Conservation (phyloP, 306 rosid species). For the Prunus fruticosa region DNA sequence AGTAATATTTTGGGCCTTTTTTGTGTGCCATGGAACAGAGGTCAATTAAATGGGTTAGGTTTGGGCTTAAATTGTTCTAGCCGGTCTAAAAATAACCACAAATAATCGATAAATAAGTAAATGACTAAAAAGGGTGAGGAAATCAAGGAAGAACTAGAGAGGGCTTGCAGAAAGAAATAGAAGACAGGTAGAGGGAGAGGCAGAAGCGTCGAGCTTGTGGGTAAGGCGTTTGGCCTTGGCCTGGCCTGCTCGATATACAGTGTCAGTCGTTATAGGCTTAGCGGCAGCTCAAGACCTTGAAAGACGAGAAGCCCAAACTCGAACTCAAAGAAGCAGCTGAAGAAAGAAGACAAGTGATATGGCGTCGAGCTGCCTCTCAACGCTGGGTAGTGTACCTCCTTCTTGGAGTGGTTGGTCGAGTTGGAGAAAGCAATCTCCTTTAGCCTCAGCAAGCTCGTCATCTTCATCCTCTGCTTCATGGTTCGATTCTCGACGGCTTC, state of each 20-base stretch:
- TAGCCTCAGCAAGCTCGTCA: not conserved
- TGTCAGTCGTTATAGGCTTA: not conserved
- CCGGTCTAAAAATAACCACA: not conserved
- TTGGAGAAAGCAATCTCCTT: not conserved
- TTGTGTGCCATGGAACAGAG: not conserved
- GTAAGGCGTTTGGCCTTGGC: slow-evolving; percentile 21
- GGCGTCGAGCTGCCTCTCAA: slow-evolving; percentile 8
- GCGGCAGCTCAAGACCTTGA: not conserved
- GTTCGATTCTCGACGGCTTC: slow-evolving; percentile 3
- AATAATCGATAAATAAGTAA: not conserved
- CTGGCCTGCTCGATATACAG: not conserved
- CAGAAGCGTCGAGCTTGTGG: not conserved
- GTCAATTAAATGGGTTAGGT: not conserved
- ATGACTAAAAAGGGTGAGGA: not conserved
- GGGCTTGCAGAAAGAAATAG: not conserved
- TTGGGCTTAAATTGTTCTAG: not conserved
- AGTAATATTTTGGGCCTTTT: not conserved
- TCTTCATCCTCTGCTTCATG: not conserved
- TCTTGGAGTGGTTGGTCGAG: not conserved
- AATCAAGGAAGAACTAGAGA: not conserved
- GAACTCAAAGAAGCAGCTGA: not conserved
- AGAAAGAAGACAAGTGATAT: not conserved
- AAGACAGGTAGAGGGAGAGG: not conserved
- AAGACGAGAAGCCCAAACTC: not conserved
- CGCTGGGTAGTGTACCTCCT: not conserved